Conservation (phyloP, 2,329 filamentous ascomycete species). For the Lasiodiplodia gonubiensis region DNA sequence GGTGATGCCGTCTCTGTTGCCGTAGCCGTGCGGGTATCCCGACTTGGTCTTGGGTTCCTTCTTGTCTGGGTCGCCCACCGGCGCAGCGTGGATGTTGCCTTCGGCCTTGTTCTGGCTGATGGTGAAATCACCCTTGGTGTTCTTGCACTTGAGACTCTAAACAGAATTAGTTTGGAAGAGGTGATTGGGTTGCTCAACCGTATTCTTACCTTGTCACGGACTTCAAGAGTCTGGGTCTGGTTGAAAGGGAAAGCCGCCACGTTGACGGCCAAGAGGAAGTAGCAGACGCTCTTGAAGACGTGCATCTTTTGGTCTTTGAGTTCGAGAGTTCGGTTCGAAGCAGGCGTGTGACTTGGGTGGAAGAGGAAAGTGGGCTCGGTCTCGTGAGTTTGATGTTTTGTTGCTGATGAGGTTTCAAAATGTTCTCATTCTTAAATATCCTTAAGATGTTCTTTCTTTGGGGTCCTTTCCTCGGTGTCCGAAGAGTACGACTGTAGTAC, state of each 20-base stretch:
- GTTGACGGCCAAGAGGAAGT: background rate
- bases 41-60: background rate
- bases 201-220: background rate
- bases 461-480: background rate
- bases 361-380: background rate
- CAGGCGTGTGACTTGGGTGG: background rate
- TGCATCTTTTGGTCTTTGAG: background rate
- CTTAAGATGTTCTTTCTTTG: background rate
- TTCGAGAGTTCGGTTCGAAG: background rate
- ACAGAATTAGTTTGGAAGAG: no score
- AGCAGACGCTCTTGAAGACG: background rate
- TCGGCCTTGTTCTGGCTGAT: background rate
- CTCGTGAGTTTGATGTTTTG: background rate
- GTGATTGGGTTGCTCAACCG: no score
- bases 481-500: background rate
- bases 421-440: background rate
- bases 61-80: background rate
- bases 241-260: background rate
- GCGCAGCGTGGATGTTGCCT: background rate
- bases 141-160: background rate
- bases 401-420: background rate
- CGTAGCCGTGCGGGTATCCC: background rate
- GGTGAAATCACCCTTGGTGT: background rate
- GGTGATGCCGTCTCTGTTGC: background rate
- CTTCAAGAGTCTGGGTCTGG: background rate